phyloP scores from a whole-genome alignment of 176 grass and related monocot genomes.

The Phoenix roebelenii region DNA sequence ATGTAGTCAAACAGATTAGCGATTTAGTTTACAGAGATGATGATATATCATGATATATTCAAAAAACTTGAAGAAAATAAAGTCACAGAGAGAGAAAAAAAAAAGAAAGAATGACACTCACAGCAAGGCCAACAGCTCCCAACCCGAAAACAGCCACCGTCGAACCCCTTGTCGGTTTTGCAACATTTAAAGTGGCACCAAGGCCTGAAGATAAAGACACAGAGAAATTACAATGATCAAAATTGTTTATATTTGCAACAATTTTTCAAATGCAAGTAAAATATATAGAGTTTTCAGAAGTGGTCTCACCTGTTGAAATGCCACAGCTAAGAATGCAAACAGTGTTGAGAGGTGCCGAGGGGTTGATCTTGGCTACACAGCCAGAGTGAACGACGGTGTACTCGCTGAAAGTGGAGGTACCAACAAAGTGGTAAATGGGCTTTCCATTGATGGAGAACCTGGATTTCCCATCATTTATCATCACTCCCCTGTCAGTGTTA shows the following conservation, averaged over 20 bases:
- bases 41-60: no score
- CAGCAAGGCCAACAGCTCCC: slow-evolving; percentile 7
- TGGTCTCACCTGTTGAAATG: neutral
- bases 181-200: slow-evolving; percentile 6
- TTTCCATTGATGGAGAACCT: slow-evolving; percentile 5
- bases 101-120: neutral
- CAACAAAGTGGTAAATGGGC: slow-evolving; percentile 7
- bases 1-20: no score
- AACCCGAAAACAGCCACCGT: slow-evolving; percentile 2
- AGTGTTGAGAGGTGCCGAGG: neutral
- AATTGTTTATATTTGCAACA: no score
- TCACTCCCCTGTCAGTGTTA: slow-evolving; percentile 8
- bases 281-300: neutral
- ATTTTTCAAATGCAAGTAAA: no score
- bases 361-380: slow-evolving; percentile 8
- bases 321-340: slow-evolving; percentile 6
- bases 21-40: no score
- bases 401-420: slow-evolving; percentile 7
- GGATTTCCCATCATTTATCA: neutral
- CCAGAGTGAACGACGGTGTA: slow-evolving; percentile 2
- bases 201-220: neutral
- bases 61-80: no score
- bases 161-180: slow-evolving; percentile 4
- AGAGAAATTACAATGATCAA: no score
- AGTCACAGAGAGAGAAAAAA: no score